A percentile compares a stretch with the other conserved stretches of the same genome.
Evolutionary conservation across 116 monocot genomes (phyloP).

Genomic region (Thalassia testudinum): DNA sequence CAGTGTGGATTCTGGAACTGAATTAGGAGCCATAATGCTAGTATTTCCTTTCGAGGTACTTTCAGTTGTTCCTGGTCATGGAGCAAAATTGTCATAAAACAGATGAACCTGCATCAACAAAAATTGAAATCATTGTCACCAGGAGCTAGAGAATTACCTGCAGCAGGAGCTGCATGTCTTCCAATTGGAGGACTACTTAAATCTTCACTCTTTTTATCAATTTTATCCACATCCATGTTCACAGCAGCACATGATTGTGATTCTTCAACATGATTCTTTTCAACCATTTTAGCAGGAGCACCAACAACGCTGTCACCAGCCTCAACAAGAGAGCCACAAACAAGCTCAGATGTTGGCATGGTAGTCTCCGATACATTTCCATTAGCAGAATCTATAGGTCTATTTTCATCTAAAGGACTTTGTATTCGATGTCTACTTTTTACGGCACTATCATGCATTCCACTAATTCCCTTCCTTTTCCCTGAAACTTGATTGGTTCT

Average conservation of each 20-base stretch:
- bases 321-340: conserved; percentile 4
- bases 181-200: not conserved
- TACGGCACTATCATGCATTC: not conserved
- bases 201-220: not conserved
- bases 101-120: too few species aligned
- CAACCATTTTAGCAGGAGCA: conserved; percentile 11
- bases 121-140: too few species aligned
- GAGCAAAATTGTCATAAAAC: too few species aligned
- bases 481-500: not conserved
- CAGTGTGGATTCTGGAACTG: too few species aligned
- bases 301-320: not conserved
- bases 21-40: too few species aligned
- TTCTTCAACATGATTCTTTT: conserved; percentile 12
- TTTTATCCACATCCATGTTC: not conserved
- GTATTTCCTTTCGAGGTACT: too few species aligned
- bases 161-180: not conserved
- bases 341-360: not conserved
- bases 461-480: not conserved
- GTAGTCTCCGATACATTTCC: conserved; percentile 2
- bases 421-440: not conserved
- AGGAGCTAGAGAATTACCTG: too few species aligned
- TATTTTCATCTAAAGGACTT: conserved; percentile 18
- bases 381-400: conserved; percentile 2
- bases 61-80: too few species aligned
- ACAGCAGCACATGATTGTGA: conserved; percentile 1